Conservation (phyloP, 2,329 filamentous ascomycete genomes). For the Leptographium flavum region DNA sequence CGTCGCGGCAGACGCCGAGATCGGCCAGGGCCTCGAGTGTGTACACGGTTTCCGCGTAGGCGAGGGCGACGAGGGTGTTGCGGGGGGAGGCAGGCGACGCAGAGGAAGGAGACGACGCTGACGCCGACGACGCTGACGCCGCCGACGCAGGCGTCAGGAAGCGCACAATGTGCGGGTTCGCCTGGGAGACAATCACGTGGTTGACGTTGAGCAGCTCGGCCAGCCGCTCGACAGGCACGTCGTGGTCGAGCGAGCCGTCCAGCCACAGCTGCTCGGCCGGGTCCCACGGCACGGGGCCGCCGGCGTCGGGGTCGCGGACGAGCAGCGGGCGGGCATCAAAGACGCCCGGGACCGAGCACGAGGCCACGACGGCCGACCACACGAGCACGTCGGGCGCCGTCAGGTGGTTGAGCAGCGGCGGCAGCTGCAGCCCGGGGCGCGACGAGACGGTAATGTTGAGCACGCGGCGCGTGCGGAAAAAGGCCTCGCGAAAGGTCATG, state of each 20-base stretch:
- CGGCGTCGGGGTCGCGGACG: conserved; percentile 73
- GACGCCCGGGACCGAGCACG: conserved; percentile 79
- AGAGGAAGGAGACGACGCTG: neutral
- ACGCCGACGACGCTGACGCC: conserved; percentile 12
- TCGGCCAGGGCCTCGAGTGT: conserved; percentile 69
- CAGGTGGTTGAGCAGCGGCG: conserved; percentile 77
- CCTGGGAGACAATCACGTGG: conserved; percentile 93
- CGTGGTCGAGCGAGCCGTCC: conserved; percentile 88
- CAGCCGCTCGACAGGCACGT: conserved; percentile 78
- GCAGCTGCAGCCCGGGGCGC: conserved; percentile 74
- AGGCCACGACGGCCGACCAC: conserved; percentile 92
- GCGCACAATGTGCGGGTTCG: conserved; percentile 85
- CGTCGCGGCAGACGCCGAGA: conserved; percentile 64
- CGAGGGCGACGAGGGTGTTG: conserved; percentile 53
- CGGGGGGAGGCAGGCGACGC: conserved; percentile 32
- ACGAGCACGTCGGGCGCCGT: conserved; percentile 91
- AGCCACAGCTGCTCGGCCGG: conserved; percentile 77
- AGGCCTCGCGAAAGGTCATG: conserved; percentile 89
- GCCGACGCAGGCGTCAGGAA: conserved; percentile 66
- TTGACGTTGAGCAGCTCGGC: conserved; percentile 97
- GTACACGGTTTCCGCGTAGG: conserved; percentile 68
- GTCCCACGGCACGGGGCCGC: conserved; percentile 69
- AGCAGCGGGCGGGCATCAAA: conserved; percentile 69
- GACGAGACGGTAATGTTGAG: conserved; percentile 91
- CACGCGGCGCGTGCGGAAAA: conserved; percentile 83